Evolutionary conservation across 192 early-diverging fungal species (phyloP).

Genomic region (Coemansia sp.): DNA sequence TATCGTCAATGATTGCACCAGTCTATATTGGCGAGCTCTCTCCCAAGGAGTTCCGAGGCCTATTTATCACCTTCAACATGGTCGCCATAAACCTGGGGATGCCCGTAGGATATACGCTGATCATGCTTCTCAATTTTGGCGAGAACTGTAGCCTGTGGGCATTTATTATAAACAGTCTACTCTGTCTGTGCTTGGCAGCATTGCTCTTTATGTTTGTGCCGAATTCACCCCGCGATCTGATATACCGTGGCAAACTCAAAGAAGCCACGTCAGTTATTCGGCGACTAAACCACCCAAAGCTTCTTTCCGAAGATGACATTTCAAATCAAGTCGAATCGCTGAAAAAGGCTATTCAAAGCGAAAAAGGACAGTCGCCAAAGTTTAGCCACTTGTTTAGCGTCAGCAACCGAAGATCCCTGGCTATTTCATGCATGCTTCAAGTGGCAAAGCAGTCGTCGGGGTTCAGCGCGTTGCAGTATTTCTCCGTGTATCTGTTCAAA

Average conservation of each 20-base stretch:
- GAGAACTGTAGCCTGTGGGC: constrained; percentile 6
- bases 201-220: constrained; percentile 17
- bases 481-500: constrained; percentile 25
- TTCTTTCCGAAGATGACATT: background rate
- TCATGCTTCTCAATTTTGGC: background rate
- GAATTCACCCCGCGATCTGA: constrained; percentile 35
- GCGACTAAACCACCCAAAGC: constrained; percentile 11
- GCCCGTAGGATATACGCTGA: constrained; percentile 15
- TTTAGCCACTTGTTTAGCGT: constrained; percentile 22
- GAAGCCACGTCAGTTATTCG: constrained; percentile 19
- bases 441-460: constrained; percentile 30
- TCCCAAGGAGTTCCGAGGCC: constrained; percentile 28
- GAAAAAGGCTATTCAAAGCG: constrained; percentile 3
- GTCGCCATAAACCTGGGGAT: constrained; percentile 25
- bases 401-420: constrained; percentile 8
- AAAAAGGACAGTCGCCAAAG: background rate
- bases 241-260: constrained; percentile 8
- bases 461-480: constrained; percentile 23
- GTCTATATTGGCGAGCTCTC: constrained; percentile 36
- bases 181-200: constrained; percentile 7
- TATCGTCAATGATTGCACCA: constrained; percentile 28
- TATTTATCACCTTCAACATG: constrained; percentile 30
- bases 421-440: constrained; percentile 23
- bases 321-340: constrained; percentile 2
- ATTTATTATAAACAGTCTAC: constrained; percentile 12